A percentile compares a stretch with the other conserved stretches of the same genome.
phyloP scores from a whole-genome alignment of 2,329 filamentous ascomycete genomes.

The Berkeleyomyces rouxiae region DNA sequence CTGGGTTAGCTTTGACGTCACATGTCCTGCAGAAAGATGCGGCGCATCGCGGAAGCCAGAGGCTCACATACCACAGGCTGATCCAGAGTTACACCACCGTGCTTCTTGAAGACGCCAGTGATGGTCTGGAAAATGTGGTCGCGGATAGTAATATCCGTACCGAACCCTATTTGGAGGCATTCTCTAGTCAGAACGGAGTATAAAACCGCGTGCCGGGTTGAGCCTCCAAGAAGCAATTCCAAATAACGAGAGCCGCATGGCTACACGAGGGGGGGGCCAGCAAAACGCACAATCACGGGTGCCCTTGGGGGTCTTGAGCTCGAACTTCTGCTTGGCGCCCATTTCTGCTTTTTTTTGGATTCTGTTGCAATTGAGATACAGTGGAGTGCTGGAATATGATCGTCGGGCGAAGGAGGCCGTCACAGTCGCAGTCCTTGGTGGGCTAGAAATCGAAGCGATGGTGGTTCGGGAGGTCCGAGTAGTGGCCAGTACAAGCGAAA shows the following conservation, averaged over 20 bases:
- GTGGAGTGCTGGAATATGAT: not conserved
- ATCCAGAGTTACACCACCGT: constrained; percentile 65
- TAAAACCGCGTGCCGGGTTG: not conserved
- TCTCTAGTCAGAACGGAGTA: constrained; percentile 1
- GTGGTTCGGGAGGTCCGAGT: not conserved
- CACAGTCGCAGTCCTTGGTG: not conserved
- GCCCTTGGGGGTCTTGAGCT: constrained; percentile 79
- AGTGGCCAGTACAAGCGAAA: not conserved
- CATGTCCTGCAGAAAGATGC: not conserved
- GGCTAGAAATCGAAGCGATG: not conserved
- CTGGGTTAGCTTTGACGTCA: not conserved
- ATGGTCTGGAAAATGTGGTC: constrained; percentile 67
- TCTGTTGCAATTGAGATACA: not conserved
- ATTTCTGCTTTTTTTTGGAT: constrained; percentile 16
- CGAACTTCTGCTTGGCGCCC: constrained; percentile 36
- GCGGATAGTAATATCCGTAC: constrained; percentile 61
- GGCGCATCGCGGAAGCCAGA: not conserved
- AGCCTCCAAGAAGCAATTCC: not conserved
- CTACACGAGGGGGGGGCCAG: not conserved
- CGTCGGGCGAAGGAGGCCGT: not conserved
- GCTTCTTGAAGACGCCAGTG: constrained; percentile 64
- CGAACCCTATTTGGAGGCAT: constrained; percentile 34
- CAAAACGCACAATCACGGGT: constrained; percentile 56
- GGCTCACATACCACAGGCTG: constrained; percentile 39
- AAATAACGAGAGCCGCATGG: not conserved